Conservation (phyloP, 106 monocot genomes). For the Allium sativum region DNA sequence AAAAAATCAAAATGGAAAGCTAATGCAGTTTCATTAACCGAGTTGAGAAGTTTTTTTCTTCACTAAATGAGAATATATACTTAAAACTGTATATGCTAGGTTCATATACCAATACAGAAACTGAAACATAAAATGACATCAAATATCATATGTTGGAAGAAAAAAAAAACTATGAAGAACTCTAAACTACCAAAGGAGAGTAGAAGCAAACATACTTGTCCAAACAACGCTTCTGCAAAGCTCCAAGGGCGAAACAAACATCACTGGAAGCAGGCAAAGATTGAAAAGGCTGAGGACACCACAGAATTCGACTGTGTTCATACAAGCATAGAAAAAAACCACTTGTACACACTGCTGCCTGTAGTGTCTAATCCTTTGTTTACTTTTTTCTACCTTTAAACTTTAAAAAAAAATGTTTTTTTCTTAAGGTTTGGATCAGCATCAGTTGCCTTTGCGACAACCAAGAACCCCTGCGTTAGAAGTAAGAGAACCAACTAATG, state of each 20-base stretch:
- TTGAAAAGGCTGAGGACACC: not conserved
- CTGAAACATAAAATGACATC: no score
- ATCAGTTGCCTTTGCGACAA: conserved; percentile 2
- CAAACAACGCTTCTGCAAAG: conserved; percentile 1
- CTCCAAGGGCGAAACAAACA: not conserved
- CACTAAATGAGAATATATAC: no score
- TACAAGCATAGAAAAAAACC: not conserved
- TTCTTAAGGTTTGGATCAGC: not conserved
- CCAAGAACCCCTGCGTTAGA: not conserved
- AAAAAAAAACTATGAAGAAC: no score
- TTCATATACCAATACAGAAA: no score
- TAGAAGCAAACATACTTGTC: no score
- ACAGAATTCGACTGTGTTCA: not conserved
- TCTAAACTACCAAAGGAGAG: no score
- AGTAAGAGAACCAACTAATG: conserved; percentile 1
- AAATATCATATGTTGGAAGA: no score
- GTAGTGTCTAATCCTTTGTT: not conserved
- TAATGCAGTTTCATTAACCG: no score
- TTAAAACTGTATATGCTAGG: no score
- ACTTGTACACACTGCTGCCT: not conserved
- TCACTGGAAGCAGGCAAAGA: not conserved
- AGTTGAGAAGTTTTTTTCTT: no score
- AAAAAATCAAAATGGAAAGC: no score
- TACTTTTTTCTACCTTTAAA: not conserved
- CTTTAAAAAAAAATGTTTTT: not conserved